Conservation (phyloP, 2,329 filamentous ascomycete species). For the Sarocladiaceae sp. region DNA sequence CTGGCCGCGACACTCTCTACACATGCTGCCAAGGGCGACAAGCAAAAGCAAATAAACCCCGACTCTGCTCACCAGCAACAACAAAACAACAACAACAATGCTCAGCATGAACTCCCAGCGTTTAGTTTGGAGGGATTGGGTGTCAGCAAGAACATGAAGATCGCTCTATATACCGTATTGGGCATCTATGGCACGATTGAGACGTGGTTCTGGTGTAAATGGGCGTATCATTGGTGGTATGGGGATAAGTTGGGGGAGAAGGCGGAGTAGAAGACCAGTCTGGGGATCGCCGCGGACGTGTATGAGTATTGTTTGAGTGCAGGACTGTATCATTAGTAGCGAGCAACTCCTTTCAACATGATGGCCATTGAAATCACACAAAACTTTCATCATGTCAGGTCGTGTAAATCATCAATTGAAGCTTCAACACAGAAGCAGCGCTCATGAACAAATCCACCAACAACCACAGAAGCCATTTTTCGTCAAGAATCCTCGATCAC, state of each 20-base stretch:
- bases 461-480: slow-evolving; percentile 44
- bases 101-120: slow-evolving; percentile 22
- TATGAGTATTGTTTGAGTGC: no score
- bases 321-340: no score
- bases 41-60: not conserved
- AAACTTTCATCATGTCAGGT: no score
- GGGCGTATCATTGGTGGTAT: slow-evolving; percentile 6
- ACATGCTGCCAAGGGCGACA: not conserved
- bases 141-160: slow-evolving; percentile 22
- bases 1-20: not conserved
- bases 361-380: no score
- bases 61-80: no score
- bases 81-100: slow-evolving; percentile 13
- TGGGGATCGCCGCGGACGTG: no score
- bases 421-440: no score
- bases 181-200: slow-evolving; percentile 27
- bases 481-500: no score
- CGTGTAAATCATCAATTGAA: no score
- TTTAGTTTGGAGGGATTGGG: slow-evolving; percentile 24
- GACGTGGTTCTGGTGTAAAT: slow-evolving; percentile 22
- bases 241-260: not conserved
- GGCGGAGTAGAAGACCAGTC: not conserved
- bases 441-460: not conserved
- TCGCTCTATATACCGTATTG: slow-evolving; percentile 20
- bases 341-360: no score